Base-by-base conservation (phyloP, 768 basidiomycete species). In the Mrakia frigida region DNA sequence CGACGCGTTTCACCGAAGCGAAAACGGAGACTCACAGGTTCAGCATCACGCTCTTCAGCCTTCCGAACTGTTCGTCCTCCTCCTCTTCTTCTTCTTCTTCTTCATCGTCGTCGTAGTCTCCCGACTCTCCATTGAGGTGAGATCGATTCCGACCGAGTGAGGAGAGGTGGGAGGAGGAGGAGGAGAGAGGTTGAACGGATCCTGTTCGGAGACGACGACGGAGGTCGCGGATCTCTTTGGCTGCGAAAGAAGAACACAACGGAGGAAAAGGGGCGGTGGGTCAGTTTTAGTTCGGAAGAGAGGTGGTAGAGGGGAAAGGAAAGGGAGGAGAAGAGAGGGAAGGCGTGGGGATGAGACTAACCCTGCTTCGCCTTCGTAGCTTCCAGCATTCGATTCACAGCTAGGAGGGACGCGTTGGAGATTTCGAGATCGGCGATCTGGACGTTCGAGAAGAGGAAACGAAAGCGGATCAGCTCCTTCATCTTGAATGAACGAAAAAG, bases 381-480 rank as follows among this genome's bases (percentile, higher is more conserved):
- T 61, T 78, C 77, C 6, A 78, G 41, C 35, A 65, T 31, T 35
- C 67, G 73, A 46, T 78, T 78, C 53, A 78, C 73, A 6, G 73
- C 77, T 0, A 78, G 68, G 14, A 78, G 28, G 4, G 67, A 70
- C 2, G 77, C 69, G 73, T 78, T 78, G 4, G 77, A 78, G 67
- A 78, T 78, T 39, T 78, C 77, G 21, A 78, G 77, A 60, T 78
- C 77, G 23, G 69, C 73, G 43, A 78, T 74, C 77, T 78, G 16
- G 28, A 37, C 46, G 23, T 21, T 23, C n/a, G n/a, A n/a, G 70
- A 53, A 25, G 43, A 70, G 13, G 50, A 52, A 11, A 6, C 14
- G 6, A 11, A 10, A 14, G 16, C 67, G 46, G 0, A 50, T 70
- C 70, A 50, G 50, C 18, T 52, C n/a, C 25, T 31, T 10, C 41